These are phyloP conservation scores for Rubia yunnanensis DNA, from an alignment of 257 asterid species.

Conservation along the genomic window DNA sequence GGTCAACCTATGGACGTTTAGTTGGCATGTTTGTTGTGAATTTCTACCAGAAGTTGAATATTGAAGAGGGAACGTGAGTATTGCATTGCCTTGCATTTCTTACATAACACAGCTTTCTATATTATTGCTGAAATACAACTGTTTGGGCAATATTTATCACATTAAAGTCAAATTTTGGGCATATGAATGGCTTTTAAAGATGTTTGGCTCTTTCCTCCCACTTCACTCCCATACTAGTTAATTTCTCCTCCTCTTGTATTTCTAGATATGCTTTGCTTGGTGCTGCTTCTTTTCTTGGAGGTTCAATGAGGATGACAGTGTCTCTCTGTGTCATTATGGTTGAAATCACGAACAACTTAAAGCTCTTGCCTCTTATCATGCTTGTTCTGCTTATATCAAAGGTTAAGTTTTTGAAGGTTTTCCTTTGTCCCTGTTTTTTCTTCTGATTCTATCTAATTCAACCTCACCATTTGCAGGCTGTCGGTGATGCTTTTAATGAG, in stretches of 20 bases:
- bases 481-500: constrained; percentile 98
- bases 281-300: constrained; percentile 98
- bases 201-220: neutral
- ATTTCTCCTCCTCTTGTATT: constrained; percentile 13
- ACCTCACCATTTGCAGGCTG: constrained; percentile 50
- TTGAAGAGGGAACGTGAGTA: constrained; percentile 99
- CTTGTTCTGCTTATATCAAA: constrained; percentile 96
- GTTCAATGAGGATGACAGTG: constrained; percentile 99
- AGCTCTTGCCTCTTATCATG: constrained; percentile 92
- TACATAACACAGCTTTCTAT: neutral
- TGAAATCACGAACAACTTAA: constrained; percentile 88
- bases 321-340: constrained; percentile 98
- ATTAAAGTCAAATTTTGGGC: neutral
- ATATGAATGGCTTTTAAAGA: neutral
- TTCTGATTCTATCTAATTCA: constrained; percentile 1
- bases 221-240: neutral
- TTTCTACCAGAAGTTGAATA: constrained; percentile 65
- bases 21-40: constrained; percentile 98
- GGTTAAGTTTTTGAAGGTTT: constrained; percentile 27
- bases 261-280: constrained; percentile 92
- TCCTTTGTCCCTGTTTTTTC: neutral
- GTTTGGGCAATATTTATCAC: neutral
- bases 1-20: constrained; percentile 96
- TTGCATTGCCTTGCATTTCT: constrained; percentile 9
- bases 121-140: neutral